phyloP scores from a whole-genome alignment of 1,139 yeast genomes.

The Debaryomyces sp. region DNA sequence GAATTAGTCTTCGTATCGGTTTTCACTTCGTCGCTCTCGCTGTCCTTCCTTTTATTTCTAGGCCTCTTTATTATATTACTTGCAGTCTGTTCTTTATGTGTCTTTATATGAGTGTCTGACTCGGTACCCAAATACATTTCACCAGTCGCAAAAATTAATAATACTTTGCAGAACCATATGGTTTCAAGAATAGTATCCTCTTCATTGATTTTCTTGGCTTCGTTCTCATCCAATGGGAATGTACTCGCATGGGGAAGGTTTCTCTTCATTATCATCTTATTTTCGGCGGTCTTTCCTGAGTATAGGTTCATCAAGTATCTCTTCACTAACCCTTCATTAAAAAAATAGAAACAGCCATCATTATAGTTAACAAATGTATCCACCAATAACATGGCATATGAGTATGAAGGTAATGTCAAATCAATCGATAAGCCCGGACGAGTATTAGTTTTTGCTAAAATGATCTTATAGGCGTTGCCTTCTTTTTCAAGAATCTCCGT shows the following conservation, averaged over 20 bases:
- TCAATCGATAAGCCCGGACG: slow-evolving; percentile 69
- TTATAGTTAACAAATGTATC: slow-evolving; percentile 79
- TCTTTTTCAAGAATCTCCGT: slow-evolving; percentile 63
- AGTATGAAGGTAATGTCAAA: slow-evolving; percentile 73
- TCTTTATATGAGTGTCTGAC: slow-evolving; percentile 41
- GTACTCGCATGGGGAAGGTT: slow-evolving; percentile 35
- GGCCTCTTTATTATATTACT: slow-evolving; percentile 13
- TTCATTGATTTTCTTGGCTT: slow-evolving; percentile 46
- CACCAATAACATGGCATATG: slow-evolving; percentile 73
- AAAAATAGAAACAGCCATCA: slow-evolving; percentile 85
- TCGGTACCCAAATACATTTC: slow-evolving; percentile 84
- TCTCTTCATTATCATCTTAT: slow-evolving; percentile 41
- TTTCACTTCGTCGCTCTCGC: slow-evolving; percentile 9
- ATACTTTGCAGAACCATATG: slow-evolving; percentile 78
- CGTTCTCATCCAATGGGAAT: slow-evolving; percentile 45
- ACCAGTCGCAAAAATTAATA: slow-evolving; percentile 78
- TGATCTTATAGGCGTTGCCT: slow-evolving; percentile 73
- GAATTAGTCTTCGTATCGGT: slow-evolving; percentile 29
- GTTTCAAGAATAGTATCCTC: slow-evolving; percentile 69
- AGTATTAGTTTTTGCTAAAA: slow-evolving; percentile 67
- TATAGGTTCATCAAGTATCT: slow-evolving; percentile 64
- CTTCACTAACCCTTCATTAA: slow-evolving; percentile 78
- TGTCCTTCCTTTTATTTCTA: slow-evolving; percentile 11
- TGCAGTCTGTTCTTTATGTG: slow-evolving; percentile 33
- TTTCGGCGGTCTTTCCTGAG: slow-evolving; percentile 46